Percentiles rank a stretch among this genome's conserved stretches.
phyloP scores from a whole-genome alignment of 2,329 filamentous ascomycete species.

The Cladosporium oxysporum region DNA sequence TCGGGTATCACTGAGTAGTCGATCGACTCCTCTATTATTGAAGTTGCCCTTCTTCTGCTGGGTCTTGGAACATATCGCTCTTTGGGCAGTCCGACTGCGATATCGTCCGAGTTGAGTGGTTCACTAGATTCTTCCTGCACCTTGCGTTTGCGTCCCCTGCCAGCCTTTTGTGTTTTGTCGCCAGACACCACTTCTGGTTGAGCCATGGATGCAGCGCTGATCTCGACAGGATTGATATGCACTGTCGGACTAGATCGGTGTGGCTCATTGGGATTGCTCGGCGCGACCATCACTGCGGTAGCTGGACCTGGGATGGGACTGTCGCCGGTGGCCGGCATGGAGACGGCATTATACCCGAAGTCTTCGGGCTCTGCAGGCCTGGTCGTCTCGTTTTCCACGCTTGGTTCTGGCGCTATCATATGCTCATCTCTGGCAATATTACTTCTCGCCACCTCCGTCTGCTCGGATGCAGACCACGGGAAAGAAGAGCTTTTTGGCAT shows the following conservation, averaged over 20 bases:
- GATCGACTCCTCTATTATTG: conserved; percentile 29
- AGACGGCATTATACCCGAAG: neutral
- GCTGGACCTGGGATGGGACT: neutral
- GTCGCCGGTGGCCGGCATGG: neutral
- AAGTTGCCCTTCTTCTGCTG: conserved; percentile 37
- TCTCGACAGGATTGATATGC: conserved; percentile 1
- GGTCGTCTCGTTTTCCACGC: neutral
- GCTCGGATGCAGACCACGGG: conserved; percentile 30
- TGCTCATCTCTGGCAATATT: neutral
- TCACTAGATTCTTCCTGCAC: conserved; percentile 26
- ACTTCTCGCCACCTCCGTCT: conserved; percentile 17
- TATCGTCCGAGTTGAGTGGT: conserved; percentile 34
- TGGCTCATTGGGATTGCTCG: neutral
- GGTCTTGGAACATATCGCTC: conserved; percentile 44
- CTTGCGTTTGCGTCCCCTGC: conserved; percentile 28
- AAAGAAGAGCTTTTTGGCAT: conserved; percentile 29
- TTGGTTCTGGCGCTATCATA: neutral
- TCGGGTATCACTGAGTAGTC: conserved; percentile 41
- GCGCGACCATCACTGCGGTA: conserved; percentile 5
- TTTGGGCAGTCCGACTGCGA: conserved; percentile 39
- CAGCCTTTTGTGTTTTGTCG: conserved; percentile 1
- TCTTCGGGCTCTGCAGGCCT: neutral
- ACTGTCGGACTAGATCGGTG: conserved; percentile 4
- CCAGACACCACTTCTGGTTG: neutral
- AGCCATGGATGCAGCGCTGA: neutral